Conservation (phyloP, 768 basidiomycete species). For the Agaricus sinodeliciosus region DNA sequence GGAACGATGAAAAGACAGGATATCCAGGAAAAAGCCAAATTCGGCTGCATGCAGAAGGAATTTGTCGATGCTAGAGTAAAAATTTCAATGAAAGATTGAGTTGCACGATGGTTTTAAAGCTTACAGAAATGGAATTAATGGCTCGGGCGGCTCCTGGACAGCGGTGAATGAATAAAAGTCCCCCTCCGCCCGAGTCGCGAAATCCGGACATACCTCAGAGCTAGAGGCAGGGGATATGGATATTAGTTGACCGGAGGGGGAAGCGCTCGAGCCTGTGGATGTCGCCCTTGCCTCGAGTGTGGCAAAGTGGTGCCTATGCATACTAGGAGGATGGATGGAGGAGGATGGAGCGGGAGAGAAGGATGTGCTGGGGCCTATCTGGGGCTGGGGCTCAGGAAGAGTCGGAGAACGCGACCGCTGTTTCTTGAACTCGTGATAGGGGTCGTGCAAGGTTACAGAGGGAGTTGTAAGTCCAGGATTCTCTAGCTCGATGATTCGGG, state of each 20-base stretch:
- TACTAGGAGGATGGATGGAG: conserved; percentile 43
- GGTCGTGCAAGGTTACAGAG: conserved; percentile 44
- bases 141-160: conserved; percentile 31
- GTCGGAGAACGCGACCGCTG: conserved; percentile 29
- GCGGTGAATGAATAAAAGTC: conserved; percentile 9
- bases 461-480: conserved; percentile 41
- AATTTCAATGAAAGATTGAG: conserved; percentile 4
- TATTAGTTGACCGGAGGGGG: conserved; percentile 28
- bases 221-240: conserved; percentile 29
- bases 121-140: conserved; percentile 32
- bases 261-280: conserved; percentile 38
- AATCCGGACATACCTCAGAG: conserved; percentile 26
- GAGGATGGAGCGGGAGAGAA: conserved; percentile 38
- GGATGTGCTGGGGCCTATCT: conserved; percentile 28
- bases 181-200: neutral
- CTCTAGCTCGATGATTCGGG: conserved; percentile 51
- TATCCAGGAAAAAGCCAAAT: conserved; percentile 62
- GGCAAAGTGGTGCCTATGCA: conserved; percentile 32
- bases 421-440: conserved; percentile 33
- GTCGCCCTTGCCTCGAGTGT: conserved; percentile 31
- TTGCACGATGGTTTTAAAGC: conserved; percentile 3
- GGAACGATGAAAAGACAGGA: conserved; percentile 38
- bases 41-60: conserved; percentile 53
- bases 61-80: conserved; percentile 39
- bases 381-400: conserved; percentile 24